These are phyloP conservation scores for Paramecium caudatum DNA, from an alignment of 73 alveolate genomes.

Conservation along the genomic window DNA sequence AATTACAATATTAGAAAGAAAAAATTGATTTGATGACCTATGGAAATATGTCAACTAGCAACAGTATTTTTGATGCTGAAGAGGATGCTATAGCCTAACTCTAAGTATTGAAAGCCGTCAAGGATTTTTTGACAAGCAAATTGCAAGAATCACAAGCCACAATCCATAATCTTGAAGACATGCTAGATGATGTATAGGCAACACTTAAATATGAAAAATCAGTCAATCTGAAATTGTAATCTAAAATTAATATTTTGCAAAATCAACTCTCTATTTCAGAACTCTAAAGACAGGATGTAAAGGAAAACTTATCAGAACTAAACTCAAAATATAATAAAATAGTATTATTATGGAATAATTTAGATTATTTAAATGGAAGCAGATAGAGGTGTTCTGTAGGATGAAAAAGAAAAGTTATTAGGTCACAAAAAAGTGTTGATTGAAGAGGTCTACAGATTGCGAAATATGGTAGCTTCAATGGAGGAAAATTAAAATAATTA, in stretches of 20 bases:
- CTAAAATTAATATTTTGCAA: slow-evolving; percentile 47
- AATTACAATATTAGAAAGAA: neutral
- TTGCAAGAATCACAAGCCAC: slow-evolving; percentile 1
- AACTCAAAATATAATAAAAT: slow-evolving; percentile 42
- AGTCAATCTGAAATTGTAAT: slow-evolving; percentile 17
- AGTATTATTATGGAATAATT: neutral
- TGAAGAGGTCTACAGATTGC: slow-evolving; percentile 61
- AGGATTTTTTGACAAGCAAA: slow-evolving; percentile 48
- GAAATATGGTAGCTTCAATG: slow-evolving; percentile 12
- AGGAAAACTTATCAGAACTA: slow-evolving; percentile 43
- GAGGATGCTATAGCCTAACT: slow-evolving; percentile 58
- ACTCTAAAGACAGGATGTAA: slow-evolving; percentile 42
- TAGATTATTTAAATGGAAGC: slow-evolving; percentile 21
- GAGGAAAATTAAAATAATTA: slow-evolving; percentile 50
- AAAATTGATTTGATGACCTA: neutral
- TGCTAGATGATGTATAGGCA: slow-evolving; percentile 44
- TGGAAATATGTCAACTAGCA: neutral
- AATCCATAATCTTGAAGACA: neutral
- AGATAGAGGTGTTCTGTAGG: neutral
- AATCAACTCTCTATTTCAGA: slow-evolving; percentile 41
- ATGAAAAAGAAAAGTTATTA: slow-evolving; percentile 5
- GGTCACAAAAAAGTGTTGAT: slow-evolving; percentile 34
- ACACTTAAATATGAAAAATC: slow-evolving; percentile 46
- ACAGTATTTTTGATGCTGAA: slow-evolving; percentile 1
- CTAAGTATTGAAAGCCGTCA: slow-evolving; percentile 12